Evolutionary conservation across 2,329 filamentous ascomycete genomes (phyloP).

Genomic region (Cordyceps farinosa): DNA sequence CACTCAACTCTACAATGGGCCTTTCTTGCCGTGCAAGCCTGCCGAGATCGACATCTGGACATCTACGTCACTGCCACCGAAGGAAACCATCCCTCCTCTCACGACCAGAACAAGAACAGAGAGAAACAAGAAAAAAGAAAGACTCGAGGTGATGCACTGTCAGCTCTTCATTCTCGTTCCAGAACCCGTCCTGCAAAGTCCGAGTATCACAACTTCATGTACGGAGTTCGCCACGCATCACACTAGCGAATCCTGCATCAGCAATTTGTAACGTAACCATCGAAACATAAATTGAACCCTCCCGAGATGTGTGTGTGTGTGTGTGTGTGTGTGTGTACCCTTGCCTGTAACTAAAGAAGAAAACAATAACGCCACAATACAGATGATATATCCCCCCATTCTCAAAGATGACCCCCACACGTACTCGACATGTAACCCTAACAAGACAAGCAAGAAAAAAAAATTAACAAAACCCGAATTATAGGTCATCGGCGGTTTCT

Average conservation of each 20-base stretch:
- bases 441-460: neutral
- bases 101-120: neutral
- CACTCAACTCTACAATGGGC: neutral
- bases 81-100: neutral
- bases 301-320: neutral
- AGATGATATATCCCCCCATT: slow-evolving; percentile 7
- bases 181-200: neutral
- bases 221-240: neutral
- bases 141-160: neutral
- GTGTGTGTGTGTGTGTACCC: neutral
- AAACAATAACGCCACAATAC: slow-evolving; percentile 5
- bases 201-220: neutral
- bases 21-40: neutral
- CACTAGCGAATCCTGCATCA: slow-evolving; percentile 5
- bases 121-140: neutral
- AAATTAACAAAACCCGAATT: neutral
- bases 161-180: neutral
- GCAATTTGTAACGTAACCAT: slow-evolving; percentile 14
- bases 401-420: slow-evolving; percentile 6
- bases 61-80: neutral
- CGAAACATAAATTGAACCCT: slow-evolving; percentile 1
- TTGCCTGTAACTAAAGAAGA: slow-evolving; percentile 2
- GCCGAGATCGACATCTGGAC: neutral
- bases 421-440: neutral
- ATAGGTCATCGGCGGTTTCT: neutral